Base-by-base conservation (phyloP, 2,329 filamentous ascomycete genomes). In the Venturiaceae sp. region DNA sequence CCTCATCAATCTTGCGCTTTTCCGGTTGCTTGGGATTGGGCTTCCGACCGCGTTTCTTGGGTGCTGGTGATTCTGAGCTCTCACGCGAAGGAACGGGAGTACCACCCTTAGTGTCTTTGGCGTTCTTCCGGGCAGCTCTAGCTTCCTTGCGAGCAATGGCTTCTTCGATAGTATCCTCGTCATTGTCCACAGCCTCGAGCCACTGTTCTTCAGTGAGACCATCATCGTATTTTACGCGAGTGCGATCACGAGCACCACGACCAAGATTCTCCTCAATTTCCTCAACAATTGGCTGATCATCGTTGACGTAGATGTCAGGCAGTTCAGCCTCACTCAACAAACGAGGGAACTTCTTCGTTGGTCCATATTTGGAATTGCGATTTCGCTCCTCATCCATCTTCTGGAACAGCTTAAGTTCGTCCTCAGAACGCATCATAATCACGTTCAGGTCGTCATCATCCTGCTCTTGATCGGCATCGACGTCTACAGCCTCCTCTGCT, bases 161-260 rank as follows among this genome's bases (percentile, higher is more conserved):
- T 57, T 90, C 92, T 69, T 97, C 94, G 32, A 96, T 91, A 0
- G 84, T 86, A 69, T 99, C 94, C 1, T 99, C 94, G 55, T 96
- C 92, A 61, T 95, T 92, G 69, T 99, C 94, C 33, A 99, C 92
- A 57, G 94, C 94, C 78, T 96, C 92, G 55, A 97, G 82, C 94
- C 94, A 99, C 73, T 99, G 95, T 76, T 99, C 94, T 75, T 99
- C 95, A 0, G 94, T 97, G 32, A 99, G 83, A 56, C 95, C 94
- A 68, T 99, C 94, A 67, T 99, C 94, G 66, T 99, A 99, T 72
- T 88, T 88, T 67, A 96, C 92, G 68, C 90, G 86, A 64, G 91
- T 96, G 61, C 95, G 86, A 75, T 99, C 94, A 76, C 94, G 88
- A 63, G 92, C 92, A 66, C 94, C 94, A 72, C 94, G 92, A 61